Base-by-base conservation (phyloP, 73 alveolate species). In the Stentor roeselii region DNA sequence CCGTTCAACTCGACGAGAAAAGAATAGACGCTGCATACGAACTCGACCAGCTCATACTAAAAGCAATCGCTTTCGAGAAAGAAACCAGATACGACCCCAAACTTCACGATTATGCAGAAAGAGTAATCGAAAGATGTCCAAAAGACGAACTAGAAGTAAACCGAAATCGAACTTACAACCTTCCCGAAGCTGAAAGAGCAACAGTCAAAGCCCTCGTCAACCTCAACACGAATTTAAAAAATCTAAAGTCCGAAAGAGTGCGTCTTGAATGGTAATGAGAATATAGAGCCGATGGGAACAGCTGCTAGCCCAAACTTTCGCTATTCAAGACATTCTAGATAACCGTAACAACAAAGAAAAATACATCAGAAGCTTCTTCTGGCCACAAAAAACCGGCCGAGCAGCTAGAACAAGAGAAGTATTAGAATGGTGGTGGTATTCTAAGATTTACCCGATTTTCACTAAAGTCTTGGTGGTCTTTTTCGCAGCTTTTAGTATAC, bases 241-340 rank as follows among this genome's bases (percentile, higher is more conserved):
- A 6, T 50, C 21, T 50, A 50, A 50, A 50, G 21, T 6, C 67
- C 6, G 67, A 50, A 50, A 50, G 67, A 50, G 21, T 50, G 21
- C 67, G 67, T 11, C 21, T 50, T 30, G 80, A 67, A 67, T 21
- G 80, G 80, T 67, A 67, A 67, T 34, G n/a, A 27, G 37, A 30
- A 67, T 67, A 67, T 67, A 67, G 80, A 67, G 80, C 37, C 80
- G 80, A 14, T 67, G 80, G 80, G 80, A 67, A 30, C 80, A 67
- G 37, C 80, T 21, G 21, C 80, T 67, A 21, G 80, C 21, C 11
- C 41, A 21, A 21, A 40, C 80, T 30, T 67, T 67, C 34, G 41
- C 41, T 11, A 36, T 67, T 67, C 42, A 67, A 2, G 80, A 67
- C 80, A 67, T 67, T 21, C 21, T 67, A 67, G 37, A 21, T 34